Evolutionary conservation across 2,329 filamentous ascomycete species (phyloP).

Genomic region (Sphaerulina musiva): DNA sequence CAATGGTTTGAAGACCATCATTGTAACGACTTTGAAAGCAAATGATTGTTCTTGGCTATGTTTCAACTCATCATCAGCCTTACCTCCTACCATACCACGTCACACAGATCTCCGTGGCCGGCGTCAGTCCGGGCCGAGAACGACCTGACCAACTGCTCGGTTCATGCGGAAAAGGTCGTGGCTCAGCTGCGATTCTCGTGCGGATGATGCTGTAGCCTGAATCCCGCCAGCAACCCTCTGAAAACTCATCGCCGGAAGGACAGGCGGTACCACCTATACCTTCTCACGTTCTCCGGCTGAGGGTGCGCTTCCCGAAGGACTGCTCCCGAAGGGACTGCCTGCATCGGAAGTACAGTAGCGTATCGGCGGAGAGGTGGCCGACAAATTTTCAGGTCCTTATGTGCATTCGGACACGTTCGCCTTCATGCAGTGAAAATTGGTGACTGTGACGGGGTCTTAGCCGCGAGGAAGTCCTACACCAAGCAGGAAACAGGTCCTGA

Average conservation of each 20-base stretch:
- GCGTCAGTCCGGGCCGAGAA: slow-evolving; percentile 4
- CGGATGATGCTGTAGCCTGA: too few species aligned
- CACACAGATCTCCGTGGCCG: background rate
- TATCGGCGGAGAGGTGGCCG: background rate
- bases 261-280: too few species aligned
- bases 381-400: background rate
- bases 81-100: background rate
- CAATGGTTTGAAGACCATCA: background rate
- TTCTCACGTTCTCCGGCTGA: too few species aligned
- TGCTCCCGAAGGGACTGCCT: too few species aligned
- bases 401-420: background rate
- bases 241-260: too few species aligned
- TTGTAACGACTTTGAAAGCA: background rate
- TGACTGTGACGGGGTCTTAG: background rate
- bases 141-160: background rate
- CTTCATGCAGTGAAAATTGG: background rate
- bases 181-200: background rate
- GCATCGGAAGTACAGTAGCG: too few species aligned
- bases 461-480: slow-evolving; percentile 27
- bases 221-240: too few species aligned
- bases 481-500: slow-evolving; percentile 31
- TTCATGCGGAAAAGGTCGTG: background rate
- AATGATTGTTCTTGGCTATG: background rate
- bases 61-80: background rate
- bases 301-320: too few species aligned